Evolutionary conservation across 345 rosid genomes (phyloP).

Genomic region (Salix exigua): DNA sequence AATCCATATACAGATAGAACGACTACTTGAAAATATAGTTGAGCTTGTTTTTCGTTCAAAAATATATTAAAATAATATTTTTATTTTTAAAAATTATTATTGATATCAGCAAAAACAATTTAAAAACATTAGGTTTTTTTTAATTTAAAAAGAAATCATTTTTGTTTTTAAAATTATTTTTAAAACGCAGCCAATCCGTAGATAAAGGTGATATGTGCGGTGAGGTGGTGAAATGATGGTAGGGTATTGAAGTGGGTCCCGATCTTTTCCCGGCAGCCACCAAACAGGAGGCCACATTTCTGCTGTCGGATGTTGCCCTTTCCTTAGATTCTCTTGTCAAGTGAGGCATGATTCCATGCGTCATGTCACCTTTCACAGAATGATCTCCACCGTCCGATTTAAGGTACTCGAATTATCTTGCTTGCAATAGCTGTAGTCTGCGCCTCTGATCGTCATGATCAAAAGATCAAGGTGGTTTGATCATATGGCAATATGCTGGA

Average conservation of each 20-base stretch:
- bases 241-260: constrained; percentile 18
- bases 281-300: constrained; percentile 39
- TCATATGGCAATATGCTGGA: neutral
- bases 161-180: too few relatives aligned
- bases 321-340: constrained; percentile 23
- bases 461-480: neutral
- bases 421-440: too few relatives aligned
- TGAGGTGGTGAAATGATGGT: constrained; percentile 28
- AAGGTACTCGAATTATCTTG: neutral
- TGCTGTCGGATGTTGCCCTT: constrained; percentile 23
- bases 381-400: neutral
- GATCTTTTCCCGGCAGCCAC: constrained; percentile 35
- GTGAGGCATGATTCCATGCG: neutral
- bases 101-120: rapidly evolving
- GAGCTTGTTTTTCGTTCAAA: rapidly evolving
- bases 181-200: too few relatives aligned
- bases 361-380: neutral
- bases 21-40: too few relatives aligned
- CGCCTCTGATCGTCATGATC: neutral
- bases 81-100: too few relatives aligned
- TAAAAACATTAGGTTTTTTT: too few relatives aligned
- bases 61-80: too few relatives aligned
- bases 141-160: too few relatives aligned
- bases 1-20: neutral
- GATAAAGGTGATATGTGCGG: neutral